Evolutionary conservation across 768 basidiomycete species (phyloP).

Genomic region (Cystoderma amianthinum): DNA sequence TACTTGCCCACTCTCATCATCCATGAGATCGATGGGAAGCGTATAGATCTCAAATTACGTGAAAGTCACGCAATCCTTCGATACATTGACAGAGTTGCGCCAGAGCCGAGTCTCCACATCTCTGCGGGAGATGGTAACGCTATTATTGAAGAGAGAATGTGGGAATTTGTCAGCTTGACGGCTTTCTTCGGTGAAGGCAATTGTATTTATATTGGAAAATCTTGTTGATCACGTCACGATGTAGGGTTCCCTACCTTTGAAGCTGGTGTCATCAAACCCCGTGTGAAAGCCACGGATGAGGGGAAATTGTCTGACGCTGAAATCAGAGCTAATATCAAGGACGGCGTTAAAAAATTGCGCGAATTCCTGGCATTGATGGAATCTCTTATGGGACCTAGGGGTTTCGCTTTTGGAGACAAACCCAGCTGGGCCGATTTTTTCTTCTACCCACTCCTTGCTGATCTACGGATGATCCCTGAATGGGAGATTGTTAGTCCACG

Average conservation of each 20-base stretch:
- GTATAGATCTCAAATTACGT: slow-evolving; percentile 15
- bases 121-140: slow-evolving; percentile 8
- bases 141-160: slow-evolving; percentile 22
- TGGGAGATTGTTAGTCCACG: slow-evolving; percentile 15
- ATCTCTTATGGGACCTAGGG: slow-evolving; percentile 16
- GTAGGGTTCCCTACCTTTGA: slow-evolving; percentile 23
- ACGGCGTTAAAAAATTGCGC: slow-evolving; percentile 11
- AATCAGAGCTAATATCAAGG: slow-evolving; percentile 12
- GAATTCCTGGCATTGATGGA: slow-evolving; percentile 17
- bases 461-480: slow-evolving; percentile 20
- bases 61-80: slow-evolving; percentile 25
- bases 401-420: slow-evolving; percentile 16
- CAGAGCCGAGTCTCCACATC: slow-evolving; percentile 18
- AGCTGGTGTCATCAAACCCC: slow-evolving; percentile 21
- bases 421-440: slow-evolving; percentile 27
- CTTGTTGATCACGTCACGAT: not conserved
- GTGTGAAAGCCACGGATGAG: slow-evolving; percentile 18
- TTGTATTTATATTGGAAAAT: not conserved
- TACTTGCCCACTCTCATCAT: slow-evolving; percentile 23
- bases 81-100: slow-evolving; percentile 21
- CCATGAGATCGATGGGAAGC: slow-evolving; percentile 13
- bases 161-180: slow-evolving; percentile 23
- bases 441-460: slow-evolving; percentile 21
- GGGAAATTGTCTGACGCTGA: slow-evolving; percentile 13
- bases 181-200: slow-evolving; percentile 18